A percentile compares a stretch with the other conserved stretches of the same genome.
phyloP scores from a whole-genome alignment of 2,329 filamentous ascomycete genomes.

The Alternaria novae-zelandiae region DNA sequence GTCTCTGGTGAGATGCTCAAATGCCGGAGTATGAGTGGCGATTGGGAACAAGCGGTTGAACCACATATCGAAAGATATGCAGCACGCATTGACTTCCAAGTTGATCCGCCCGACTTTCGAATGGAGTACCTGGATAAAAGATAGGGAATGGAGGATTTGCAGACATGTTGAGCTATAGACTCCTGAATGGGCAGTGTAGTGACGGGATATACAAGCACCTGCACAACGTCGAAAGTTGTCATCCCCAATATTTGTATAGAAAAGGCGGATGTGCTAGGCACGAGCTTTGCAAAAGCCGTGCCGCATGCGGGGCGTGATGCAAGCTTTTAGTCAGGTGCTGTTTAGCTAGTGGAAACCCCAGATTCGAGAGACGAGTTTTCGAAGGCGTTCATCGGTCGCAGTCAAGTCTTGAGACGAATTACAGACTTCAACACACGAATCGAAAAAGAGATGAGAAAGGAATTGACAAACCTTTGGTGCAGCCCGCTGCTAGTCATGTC shows the following conservation, averaged over 20 bases:
- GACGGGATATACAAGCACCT: not conserved
- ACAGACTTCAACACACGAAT: fast-evolving
- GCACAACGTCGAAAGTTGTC: not conserved
- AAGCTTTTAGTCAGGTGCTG: not conserved
- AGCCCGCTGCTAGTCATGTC: not conserved
- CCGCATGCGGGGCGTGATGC: not conserved
- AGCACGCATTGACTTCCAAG: no score
- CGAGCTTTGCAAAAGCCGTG: not conserved
- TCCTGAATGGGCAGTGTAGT: not conserved
- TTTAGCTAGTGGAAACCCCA: not conserved
- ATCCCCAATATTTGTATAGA: not conserved
- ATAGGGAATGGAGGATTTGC: not conserved
- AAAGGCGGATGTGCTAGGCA: not conserved
- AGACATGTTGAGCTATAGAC: not conserved
- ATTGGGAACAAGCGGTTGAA: no score
- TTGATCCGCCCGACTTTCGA: no score
- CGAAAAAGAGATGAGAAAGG: not conserved
- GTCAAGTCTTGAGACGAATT: not conserved
- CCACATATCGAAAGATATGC: no score
- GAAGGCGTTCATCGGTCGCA: not conserved
- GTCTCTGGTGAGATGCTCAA: no score
- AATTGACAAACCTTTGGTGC: not conserved
- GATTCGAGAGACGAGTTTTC: not conserved
- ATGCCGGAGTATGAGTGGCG: no score
- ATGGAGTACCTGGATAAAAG: not conserved